Evolutionary conservation across 805 yeast genomes (phyloP), one percentile per base, ranked within the genome.

Genomic region (Saccharomycopsis lassenensis): DNA sequence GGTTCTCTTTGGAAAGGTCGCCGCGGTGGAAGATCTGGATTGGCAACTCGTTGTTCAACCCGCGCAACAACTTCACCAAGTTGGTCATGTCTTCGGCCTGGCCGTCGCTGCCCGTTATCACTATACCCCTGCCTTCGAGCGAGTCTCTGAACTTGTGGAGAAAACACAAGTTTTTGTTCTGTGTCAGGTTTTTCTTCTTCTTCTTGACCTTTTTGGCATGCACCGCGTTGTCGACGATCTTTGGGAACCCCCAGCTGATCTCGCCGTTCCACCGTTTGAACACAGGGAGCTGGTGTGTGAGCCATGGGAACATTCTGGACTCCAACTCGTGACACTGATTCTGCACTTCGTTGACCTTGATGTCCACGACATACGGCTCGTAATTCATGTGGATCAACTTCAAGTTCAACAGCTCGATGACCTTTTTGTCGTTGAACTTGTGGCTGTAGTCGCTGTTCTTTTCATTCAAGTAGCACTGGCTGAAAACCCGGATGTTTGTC

Each of bases 51-150:
- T 61, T 63, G 20, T 48, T 46, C n/a, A 56, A 34, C 4, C 52
- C 54, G 21, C 68, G 48, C 20, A 64, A 48, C 29, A 71, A 57
- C 5, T 68, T 62, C 15, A 81, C 52, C 25, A 62, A 31, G 22
- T 60, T 49, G 8, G 57, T 47, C 17, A 58, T 48, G 17, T 61
- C 57, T 11, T 41, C 45, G 10, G 59, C 47, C 34, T 55, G 56
- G 17, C 36, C 41, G 32, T 58, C 59, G 3, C 52, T 48, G 4
- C 61, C 52, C 4, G 66, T 56, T 19, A 63, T 39, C 4, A 59
- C 65, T 21, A 62, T 52, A 11, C 69, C 69, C 37, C 45, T 50
- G 0, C 63, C 63, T 37, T 55, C 55, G 26, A 50, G 48, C 2
- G 55, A 43, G 11, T 47, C 31, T 39, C 43, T 51, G 34, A 56